A percentile compares a stretch with the other conserved stretches of the same genome.
phyloP scores from a whole-genome alignment of 768 basidiomycete genomes.

The Suillus alpinus region DNA sequence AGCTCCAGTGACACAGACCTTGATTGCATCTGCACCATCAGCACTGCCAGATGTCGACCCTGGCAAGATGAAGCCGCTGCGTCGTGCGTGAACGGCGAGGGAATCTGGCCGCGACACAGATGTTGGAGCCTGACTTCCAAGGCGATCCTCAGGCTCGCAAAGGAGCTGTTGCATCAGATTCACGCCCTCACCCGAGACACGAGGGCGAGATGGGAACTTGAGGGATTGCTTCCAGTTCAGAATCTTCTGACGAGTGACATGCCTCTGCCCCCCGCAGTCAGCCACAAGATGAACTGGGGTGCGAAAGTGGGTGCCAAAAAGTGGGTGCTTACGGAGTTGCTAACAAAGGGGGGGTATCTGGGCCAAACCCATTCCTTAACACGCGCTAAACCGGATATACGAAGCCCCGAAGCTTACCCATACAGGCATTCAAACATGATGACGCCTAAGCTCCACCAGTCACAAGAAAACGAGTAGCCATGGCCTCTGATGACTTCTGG shows the following conservation, averaged over 20 bases:
- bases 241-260: slow-evolving; percentile 95
- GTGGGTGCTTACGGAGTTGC: slow-evolving; percentile 69
- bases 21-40: slow-evolving; percentile 90
- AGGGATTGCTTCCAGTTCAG: slow-evolving; percentile 91
- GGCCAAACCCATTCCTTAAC: slow-evolving; percentile 3
- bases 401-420: slow-evolving; percentile 53
- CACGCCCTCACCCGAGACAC: slow-evolving; percentile 82
- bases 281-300: slow-evolving; percentile 4
- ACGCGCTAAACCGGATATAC: slow-evolving; percentile 25
- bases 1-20: slow-evolving; percentile 45
- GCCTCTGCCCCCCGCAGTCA: slow-evolving; percentile 50
- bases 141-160: slow-evolving; percentile 93
- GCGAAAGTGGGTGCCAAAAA: slow-evolving; percentile 24
- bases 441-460: slow-evolving; percentile 98
- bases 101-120: slow-evolving; percentile 76
- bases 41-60: slow-evolving; percentile 46
- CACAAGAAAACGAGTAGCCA: slow-evolving; percentile 92
- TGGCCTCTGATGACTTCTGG: slow-evolving; percentile 88
- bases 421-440: slow-evolving; percentile 97
- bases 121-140: slow-evolving; percentile 71
- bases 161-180: slow-evolving; percentile 86
- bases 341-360: slow-evolving; percentile 94
- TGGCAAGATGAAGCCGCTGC: slow-evolving; percentile 65
- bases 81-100: slow-evolving; percentile 67
- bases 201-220: slow-evolving; percentile 82